These are phyloP conservation scores for Hypomontagnella monticulosa DNA, from an alignment of 495 filamentous ascomycete genomes.

Conservation along the genomic window DNA sequence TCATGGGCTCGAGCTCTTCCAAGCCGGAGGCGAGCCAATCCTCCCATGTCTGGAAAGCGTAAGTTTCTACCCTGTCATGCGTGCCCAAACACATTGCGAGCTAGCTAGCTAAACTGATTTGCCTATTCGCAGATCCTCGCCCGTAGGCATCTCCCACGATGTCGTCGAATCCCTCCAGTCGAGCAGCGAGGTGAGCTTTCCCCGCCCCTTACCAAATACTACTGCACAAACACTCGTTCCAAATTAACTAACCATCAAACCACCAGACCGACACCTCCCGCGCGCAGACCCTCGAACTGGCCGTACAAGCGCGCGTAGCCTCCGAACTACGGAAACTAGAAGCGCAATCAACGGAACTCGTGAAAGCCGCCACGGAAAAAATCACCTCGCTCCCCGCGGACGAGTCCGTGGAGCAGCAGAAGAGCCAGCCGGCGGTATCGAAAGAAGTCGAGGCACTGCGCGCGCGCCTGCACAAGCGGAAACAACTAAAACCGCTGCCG, in stretches of 20 bases:
- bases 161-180: slow-evolving; percentile 83
- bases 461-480: slow-evolving; percentile 76
- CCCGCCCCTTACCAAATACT: not conserved
- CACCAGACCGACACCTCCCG: slow-evolving; percentile 85
- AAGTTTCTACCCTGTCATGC: slow-evolving; percentile 28
- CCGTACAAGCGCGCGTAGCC: slow-evolving; percentile 87
- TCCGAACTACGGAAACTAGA: slow-evolving; percentile 82
- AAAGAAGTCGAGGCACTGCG: slow-evolving; percentile 80
- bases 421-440: slow-evolving; percentile 53
- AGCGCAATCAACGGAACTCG: slow-evolving; percentile 61
- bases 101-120: slow-evolving; percentile 17
- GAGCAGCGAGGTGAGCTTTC: slow-evolving; percentile 77
- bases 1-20: slow-evolving; percentile 62
- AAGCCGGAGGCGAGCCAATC: slow-evolving; percentile 52
- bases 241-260: slow-evolving; percentile 13
- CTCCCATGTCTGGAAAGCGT: slow-evolving; percentile 62
- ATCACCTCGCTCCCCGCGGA: slow-evolving; percentile 54
- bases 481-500: slow-evolving; percentile 69
- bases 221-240: slow-evolving; percentile 2
- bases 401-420: slow-evolving; percentile 25
- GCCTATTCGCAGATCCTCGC: slow-evolving; percentile 69
- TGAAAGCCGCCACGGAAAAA: slow-evolving; percentile 72
- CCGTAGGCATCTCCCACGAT: slow-evolving; percentile 86
- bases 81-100: not conserved
- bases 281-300: slow-evolving; percentile 81